phyloP scores from a whole-genome alignment of 345 rosid genomes.

The Lagerstroemia speciosa region DNA sequence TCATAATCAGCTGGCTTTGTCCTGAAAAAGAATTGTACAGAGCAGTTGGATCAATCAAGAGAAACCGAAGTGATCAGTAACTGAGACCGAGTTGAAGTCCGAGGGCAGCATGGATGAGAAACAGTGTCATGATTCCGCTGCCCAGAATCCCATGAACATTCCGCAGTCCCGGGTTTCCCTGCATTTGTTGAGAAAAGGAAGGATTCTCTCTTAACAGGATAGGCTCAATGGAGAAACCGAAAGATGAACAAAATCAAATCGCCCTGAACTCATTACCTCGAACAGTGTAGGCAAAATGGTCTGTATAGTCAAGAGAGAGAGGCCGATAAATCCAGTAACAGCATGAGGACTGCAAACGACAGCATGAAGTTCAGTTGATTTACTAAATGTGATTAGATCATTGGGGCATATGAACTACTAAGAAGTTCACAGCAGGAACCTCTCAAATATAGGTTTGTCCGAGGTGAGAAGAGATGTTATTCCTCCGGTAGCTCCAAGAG shows the following conservation, averaged over 20 bases:
- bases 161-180: conserved; percentile 79
- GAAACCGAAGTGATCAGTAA: conserved; percentile 25
- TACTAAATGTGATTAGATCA: background rate
- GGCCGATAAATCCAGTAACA: conserved; percentile 67
- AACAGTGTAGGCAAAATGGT: conserved; percentile 64
- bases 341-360: conserved; percentile 73
- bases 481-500: conserved; percentile 94
- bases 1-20: no score
- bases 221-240: background rate
- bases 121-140: conserved; percentile 84
- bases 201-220: background rate
- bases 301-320: conserved; percentile 63
- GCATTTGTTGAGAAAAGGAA: conserved; percentile 6
- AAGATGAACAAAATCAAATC: background rate
- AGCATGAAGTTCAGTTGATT: background rate
- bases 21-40: background rate
- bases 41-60: background rate
- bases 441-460: conserved; percentile 67
- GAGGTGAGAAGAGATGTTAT: conserved; percentile 79
- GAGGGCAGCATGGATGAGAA: conserved; percentile 65
- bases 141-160: conserved; percentile 81
- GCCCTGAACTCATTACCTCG: conserved; percentile 40
- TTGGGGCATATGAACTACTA: background rate
- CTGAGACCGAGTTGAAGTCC: conserved; percentile 91
- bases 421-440: conserved; percentile 24